phyloP scores from a whole-genome alignment of 208 protist species.

The Trypanosoma caninum region DNA sequence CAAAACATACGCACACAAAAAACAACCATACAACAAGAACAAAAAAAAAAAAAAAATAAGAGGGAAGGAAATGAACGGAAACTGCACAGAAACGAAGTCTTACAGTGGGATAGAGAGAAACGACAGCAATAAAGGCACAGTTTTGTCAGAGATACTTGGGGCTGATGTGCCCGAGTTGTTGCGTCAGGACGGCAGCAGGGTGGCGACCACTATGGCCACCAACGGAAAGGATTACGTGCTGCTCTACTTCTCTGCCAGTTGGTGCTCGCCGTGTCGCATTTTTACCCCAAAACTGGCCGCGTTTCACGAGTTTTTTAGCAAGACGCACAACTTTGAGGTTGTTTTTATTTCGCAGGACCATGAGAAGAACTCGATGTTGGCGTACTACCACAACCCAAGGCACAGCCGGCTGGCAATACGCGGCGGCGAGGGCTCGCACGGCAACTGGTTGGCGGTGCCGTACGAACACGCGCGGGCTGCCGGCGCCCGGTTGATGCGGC shows the following conservation, averaged over 20 bases:
- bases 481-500: conserved; percentile 21
- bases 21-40: background rate
- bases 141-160: conserved; percentile 9
- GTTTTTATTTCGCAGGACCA: conserved; percentile 67
- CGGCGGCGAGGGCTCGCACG: conserved; percentile 33
- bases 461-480: conserved; percentile 32
- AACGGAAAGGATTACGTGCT: conserved; percentile 49
- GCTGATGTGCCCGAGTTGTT: conserved; percentile 23
- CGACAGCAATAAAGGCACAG: background rate
- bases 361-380: conserved; percentile 47
- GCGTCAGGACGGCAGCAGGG: conserved; percentile 34
- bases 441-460: conserved; percentile 48
- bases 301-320: conserved; percentile 47
- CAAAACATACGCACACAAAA: background rate
- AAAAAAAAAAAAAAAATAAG: background rate
- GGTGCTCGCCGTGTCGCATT: conserved; percentile 71
- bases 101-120: background rate
- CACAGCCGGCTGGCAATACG: conserved; percentile 42
- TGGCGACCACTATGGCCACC: conserved; percentile 27
- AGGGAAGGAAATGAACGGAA: too few species aligned
- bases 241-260: conserved; percentile 83
- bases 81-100: too few species aligned
- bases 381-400: conserved; percentile 56
- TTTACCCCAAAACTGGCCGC: conserved; percentile 73
- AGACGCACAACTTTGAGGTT: conserved; percentile 48